These are phyloP conservation scores for Botrytis aclada DNA, from an alignment of 2,329 filamentous ascomycete species.

Conservation along the genomic window DNA sequence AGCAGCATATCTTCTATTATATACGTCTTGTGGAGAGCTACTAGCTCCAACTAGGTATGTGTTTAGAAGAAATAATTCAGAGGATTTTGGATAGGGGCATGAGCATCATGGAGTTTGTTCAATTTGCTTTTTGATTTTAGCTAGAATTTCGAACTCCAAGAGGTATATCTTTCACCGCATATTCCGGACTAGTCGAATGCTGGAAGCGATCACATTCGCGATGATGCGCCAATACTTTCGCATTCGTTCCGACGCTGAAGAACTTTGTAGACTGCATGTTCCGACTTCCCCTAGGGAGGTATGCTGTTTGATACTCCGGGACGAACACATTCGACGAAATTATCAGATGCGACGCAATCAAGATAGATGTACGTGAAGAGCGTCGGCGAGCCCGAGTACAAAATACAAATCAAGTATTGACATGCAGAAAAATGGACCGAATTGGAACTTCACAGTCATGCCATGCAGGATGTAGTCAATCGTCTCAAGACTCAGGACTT, in stretches of 20 bases:
- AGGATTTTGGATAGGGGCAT: neutral
- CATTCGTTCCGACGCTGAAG: neutral
- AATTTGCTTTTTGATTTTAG: neutral
- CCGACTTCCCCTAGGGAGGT: neutral
- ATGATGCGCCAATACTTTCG: neutral
- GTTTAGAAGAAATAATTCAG: neutral
- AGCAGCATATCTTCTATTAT: neutral
- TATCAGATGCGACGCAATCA: conserved; percentile 1
- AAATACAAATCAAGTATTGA: neutral
- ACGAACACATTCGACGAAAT: neutral
- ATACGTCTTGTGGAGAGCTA: neutral
- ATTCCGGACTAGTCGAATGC: neutral
- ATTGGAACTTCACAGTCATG: neutral
- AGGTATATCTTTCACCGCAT: neutral
- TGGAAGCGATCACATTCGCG: neutral
- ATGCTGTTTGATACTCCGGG: neutral
- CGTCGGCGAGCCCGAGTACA: conserved; percentile 10
- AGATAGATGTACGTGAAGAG: conserved; percentile 1
- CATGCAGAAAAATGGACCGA: neutral
- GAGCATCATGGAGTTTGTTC: neutral
- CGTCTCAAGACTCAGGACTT: neutral
- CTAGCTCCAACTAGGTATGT: neutral
- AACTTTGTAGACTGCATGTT: neutral
- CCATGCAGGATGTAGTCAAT: neutral
- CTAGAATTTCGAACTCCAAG: neutral